These are phyloP conservation scores for Dictyostelium purpureum DNA, from an alignment of 78 protist genomes.

Conservation along the genomic window DNA sequence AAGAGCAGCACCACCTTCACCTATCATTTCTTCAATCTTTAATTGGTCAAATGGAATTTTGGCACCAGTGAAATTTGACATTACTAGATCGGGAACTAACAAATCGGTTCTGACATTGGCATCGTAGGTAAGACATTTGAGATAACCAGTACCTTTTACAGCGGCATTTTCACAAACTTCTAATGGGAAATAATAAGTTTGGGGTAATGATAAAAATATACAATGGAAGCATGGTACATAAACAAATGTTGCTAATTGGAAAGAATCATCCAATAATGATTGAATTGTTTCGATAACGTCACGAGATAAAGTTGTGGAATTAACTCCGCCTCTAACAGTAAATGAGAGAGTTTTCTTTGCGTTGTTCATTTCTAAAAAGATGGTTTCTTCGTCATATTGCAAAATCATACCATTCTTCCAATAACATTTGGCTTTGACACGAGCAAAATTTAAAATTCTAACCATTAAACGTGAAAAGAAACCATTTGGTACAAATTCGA, in stretches of 20 bases:
- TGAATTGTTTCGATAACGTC: slow-evolving; percentile 71
- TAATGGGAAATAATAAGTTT: slow-evolving; percentile 54
- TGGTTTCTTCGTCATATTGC: slow-evolving; percentile 20
- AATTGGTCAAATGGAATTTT: slow-evolving; percentile 64
- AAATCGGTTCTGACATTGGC: slow-evolving; percentile 53
- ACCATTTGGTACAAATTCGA: slow-evolving; percentile 81
- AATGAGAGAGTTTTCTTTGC: slow-evolving; percentile 20
- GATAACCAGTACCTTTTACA: slow-evolving; percentile 59
- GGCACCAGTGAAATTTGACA: slow-evolving; percentile 75
- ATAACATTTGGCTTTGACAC: slow-evolving; percentile 53
- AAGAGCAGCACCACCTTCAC: slow-evolving; percentile 83
- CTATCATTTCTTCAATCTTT: slow-evolving; percentile 50
- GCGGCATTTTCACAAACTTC: slow-evolving; percentile 83
- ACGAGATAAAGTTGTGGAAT: slow-evolving; percentile 55
- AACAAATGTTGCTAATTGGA: slow-evolving; percentile 23
- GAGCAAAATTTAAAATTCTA: slow-evolving; percentile 66
- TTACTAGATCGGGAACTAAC: slow-evolving; percentile 77
- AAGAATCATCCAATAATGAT: slow-evolving; percentile 50
- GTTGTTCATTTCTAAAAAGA: slow-evolving; percentile 26
- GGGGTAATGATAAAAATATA: slow-evolving; percentile 6
- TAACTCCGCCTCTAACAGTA: slow-evolving; percentile 29
- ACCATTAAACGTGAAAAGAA: slow-evolving; percentile 82
- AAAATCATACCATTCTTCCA: slow-evolving; percentile 83
- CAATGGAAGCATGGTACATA: slow-evolving; percentile 82
- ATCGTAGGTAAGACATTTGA: slow-evolving; percentile 40